These are phyloP conservation scores for Tagetes erecta DNA, from an alignment of 129 eudicot genomes.

Conservation along the genomic window DNA sequence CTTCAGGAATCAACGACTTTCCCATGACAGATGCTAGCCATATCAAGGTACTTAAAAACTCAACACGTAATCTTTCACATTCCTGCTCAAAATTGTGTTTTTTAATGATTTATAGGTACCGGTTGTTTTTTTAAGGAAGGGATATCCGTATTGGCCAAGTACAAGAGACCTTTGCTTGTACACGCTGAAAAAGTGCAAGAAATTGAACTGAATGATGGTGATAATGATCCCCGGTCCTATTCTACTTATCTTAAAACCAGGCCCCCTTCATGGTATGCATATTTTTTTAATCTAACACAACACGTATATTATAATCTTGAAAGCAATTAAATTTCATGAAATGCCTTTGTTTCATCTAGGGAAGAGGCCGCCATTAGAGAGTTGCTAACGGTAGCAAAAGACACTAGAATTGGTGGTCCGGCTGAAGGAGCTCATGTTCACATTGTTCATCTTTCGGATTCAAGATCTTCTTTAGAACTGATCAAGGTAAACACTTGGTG, in stretches of 20 bases:
- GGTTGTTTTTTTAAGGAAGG: slow-evolving; percentile 58
- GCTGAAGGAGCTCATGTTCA: slow-evolving; percentile 99
- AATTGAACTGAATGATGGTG: slow-evolving; percentile 35
- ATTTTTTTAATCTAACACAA: slow-evolving; percentile 4
- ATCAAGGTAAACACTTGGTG: slow-evolving; percentile 53
- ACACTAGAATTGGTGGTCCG: slow-evolving; percentile 71
- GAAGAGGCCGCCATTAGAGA: slow-evolving; percentile 93
- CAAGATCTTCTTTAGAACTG: slow-evolving; percentile 69
- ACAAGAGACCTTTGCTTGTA: slow-evolving; percentile 88
- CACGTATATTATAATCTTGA: not conserved
- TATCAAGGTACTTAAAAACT: slow-evolving; percentile 61
- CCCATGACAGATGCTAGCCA: slow-evolving; percentile 92
- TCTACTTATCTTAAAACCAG: slow-evolving; percentile 86
- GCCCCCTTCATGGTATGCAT: slow-evolving; percentile 75
- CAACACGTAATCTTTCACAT: not conserved
- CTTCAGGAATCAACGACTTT: slow-evolving; percentile 96
- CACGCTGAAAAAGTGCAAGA: slow-evolving; percentile 85
- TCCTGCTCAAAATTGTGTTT: slow-evolving; percentile 13
- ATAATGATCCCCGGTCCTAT: slow-evolving; percentile 62
- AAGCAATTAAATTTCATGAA: not conserved
- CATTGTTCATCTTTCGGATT: slow-evolving; percentile 91
- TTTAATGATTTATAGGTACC: slow-evolving; percentile 2
- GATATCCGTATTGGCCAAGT: slow-evolving; percentile 68
- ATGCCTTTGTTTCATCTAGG: slow-evolving; percentile 45
- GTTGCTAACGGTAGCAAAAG: slow-evolving; percentile 62